Conservation (phyloP, 495 filamentous ascomycete genomes). For the Hypoxylon lienhwacheense region DNA sequence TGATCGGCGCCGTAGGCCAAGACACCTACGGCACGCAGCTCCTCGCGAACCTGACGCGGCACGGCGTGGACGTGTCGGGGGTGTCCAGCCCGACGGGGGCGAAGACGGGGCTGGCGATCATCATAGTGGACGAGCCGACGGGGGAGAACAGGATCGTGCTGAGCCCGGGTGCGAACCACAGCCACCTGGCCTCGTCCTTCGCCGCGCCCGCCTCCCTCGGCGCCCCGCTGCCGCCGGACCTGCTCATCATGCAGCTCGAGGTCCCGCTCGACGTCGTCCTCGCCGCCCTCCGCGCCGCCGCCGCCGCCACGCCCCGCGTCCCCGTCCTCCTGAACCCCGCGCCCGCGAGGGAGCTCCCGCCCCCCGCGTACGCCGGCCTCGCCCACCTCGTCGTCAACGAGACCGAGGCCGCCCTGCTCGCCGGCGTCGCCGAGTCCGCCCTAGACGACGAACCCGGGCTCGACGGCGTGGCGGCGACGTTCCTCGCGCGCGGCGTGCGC, state of each 20-base stretch:
- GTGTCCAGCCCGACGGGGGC: conserved; percentile 52
- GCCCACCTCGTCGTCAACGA: conserved; percentile 87
- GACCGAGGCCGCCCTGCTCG: conserved; percentile 79
- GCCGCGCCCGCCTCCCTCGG: conserved; percentile 32
- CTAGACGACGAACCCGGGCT: conserved; percentile 52
- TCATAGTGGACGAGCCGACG: conserved; percentile 74
- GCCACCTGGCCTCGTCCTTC: conserved; percentile 27
- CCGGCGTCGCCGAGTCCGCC: conserved; percentile 50
- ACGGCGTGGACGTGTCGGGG: conserved; percentile 64
- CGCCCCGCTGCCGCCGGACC: conserved; percentile 54
- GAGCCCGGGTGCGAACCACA: conserved; percentile 76
- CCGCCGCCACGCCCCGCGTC: conserved; percentile 50
- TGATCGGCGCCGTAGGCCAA: conserved; percentile 81
- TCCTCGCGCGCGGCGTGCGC: conserved; percentile 67
- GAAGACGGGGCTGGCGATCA: conserved; percentile 78
- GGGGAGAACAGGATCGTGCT: conserved; percentile 90
- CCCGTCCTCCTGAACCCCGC: conserved; percentile 82
- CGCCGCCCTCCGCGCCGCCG: conserved; percentile 60
- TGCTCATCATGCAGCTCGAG: conserved; percentile 88
- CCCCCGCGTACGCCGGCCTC: conserved; percentile 66
- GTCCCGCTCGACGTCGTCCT: conserved; percentile 74
- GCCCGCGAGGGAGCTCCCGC: conserved; percentile 70
- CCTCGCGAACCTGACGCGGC: conserved; percentile 51
- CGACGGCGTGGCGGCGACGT: conserved; percentile 54
- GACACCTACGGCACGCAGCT: conserved; percentile 64